Evolutionary conservation across 208 protist genomes (phyloP).

Genomic region (Blastocrithidia nonstop): DNA sequence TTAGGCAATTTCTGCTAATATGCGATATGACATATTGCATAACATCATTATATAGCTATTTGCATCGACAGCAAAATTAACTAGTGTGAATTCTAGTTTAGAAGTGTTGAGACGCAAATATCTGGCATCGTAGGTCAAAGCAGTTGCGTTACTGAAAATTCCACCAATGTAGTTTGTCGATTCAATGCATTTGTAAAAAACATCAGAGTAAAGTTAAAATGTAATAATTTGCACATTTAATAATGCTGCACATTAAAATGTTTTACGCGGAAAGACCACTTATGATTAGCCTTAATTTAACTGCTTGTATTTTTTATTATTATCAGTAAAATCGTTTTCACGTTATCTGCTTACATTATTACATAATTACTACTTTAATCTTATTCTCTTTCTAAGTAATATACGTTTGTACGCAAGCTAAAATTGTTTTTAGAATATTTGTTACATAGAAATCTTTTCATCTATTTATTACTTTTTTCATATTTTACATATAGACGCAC

Average conservation of each 20-base stretch:
- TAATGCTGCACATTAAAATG: constrained; percentile 1
- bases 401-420: background rate
- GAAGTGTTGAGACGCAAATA: constrained; percentile 55
- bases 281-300: background rate
- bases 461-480: constrained; percentile 5
- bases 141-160: constrained; percentile 30
- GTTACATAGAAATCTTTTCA: background rate
- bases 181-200: background rate
- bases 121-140: constrained; percentile 19
- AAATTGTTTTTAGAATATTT: background rate
- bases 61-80: constrained; percentile 30
- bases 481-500: too few species aligned
- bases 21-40: constrained; percentile 20
- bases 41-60: constrained; percentile 41
- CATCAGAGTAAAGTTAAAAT: background rate
- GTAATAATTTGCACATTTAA: background rate
- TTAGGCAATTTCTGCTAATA: constrained; percentile 24
- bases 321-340: background rate
- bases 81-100: constrained; percentile 27
- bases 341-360: background rate
- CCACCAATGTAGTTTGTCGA: constrained; percentile 9
- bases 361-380: background rate
- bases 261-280: background rate
- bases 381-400: background rate
- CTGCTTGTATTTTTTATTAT: constrained; percentile 4